Conservation (phyloP, 176 grass and related monocot genomes). For the Puccinellia tenuiflora region DNA sequence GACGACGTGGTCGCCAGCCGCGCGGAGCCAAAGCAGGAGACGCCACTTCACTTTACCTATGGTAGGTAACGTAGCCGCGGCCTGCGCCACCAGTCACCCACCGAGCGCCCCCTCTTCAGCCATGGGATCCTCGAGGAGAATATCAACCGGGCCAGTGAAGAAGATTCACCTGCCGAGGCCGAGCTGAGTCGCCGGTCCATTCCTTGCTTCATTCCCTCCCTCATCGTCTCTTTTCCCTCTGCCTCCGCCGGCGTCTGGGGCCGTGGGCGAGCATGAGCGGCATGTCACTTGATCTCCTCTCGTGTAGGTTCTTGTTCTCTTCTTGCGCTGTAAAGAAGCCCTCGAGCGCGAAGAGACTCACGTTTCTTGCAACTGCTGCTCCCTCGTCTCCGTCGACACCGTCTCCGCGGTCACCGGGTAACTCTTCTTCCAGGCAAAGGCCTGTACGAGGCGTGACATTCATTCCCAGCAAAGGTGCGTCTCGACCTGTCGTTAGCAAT, state of each 20-base stretch:
- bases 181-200: neutral
- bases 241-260: conserved; percentile 16
- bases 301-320: conserved; percentile 19
- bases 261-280: neutral
- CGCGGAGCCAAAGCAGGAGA: conserved; percentile 24
- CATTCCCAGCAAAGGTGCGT: conserved; percentile 8
- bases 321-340: conserved; percentile 2
- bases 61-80: conserved; percentile 16
- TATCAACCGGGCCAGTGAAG: conserved; percentile 11
- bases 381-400: conserved; percentile 11
- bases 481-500: neutral
- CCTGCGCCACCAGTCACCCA: conserved; percentile 32
- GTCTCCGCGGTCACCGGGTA: neutral
- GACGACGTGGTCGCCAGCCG: conserved; percentile 26
- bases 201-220: conserved; percentile 15
- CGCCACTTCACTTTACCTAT: conserved; percentile 13
- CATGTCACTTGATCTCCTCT: conserved; percentile 33
- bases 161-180: conserved; percentile 3
- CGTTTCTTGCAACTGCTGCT: conserved; percentile 7
- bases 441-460: conserved; percentile 10
- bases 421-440: conserved; percentile 10
- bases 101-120: neutral
- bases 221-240: neutral
- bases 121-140: conserved; percentile 5
- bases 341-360: neutral